Conservation (phyloP, 2,329 filamentous ascomycete species). For the Chaetomium sp. region DNA sequence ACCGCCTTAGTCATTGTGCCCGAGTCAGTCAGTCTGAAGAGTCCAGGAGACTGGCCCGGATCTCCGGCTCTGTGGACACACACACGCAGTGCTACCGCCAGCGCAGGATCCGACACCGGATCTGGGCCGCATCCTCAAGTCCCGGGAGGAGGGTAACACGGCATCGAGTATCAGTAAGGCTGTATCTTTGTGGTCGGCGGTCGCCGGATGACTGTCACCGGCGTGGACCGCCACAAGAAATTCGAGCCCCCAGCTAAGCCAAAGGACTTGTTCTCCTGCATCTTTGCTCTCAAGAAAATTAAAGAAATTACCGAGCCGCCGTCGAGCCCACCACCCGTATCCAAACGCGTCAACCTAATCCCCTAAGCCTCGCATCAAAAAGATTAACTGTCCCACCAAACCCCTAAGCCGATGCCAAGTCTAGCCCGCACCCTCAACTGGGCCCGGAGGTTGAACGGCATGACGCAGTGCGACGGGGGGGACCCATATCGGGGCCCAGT, state of each 20-base stretch:
- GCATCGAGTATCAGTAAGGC: slow-evolving; percentile 14
- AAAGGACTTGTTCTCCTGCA: no score
- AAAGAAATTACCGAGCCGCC: neutral
- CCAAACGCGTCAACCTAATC: neutral
- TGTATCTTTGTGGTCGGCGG: neutral
- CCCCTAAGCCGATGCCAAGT: neutral
- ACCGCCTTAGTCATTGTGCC: neutral
- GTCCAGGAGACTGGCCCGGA: slow-evolving; percentile 6
- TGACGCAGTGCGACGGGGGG: slow-evolving; percentile 7
- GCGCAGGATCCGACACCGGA: slow-evolving; percentile 10
- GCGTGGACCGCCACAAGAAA: no score
- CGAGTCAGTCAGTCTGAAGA: neutral
- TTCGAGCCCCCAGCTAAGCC: no score
- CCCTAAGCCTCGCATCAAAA: neutral
- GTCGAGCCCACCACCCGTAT: neutral
- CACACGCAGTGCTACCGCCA: neutral
- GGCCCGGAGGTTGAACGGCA: neutral
- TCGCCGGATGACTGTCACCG: neutral
- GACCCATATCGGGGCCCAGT: slow-evolving; percentile 9
- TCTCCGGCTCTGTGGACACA: neutral
- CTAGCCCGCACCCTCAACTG: neutral
- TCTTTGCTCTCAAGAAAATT: no score
- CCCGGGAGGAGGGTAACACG: slow-evolving; percentile 11
- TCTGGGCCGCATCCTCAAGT: slow-evolving; percentile 1
- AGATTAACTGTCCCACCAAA: neutral